Base-by-base conservation (phyloP, 345 rosid genomes). In the Clausena lansium region DNA sequence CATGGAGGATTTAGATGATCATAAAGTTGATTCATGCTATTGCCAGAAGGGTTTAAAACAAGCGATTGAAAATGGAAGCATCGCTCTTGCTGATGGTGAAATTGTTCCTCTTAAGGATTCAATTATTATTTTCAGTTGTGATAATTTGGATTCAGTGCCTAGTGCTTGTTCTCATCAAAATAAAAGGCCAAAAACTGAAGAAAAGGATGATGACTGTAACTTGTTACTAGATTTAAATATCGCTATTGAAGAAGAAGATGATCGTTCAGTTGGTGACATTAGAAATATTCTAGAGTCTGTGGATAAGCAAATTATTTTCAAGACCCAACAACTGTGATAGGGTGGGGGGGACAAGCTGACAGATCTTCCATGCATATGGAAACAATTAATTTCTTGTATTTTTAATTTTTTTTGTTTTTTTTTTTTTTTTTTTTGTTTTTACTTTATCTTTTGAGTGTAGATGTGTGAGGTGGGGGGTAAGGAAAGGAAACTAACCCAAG, bases 191-290 rank as follows among this genome's bases (percentile, higher is more conserved):
- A 83, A 81, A 73, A 55, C 25, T 19, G 41, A 82, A 70, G 85
- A 36, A 10, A 77, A 60, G 67, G 70, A 75, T 25, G 74, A 67
- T 5, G 65, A 76, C 54, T 45, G 35, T 28, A 70, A 63, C 30
- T 45, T 38, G n/a, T 79, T 85, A 24, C 82, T 91, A 10, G 96
- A 91, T 78, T 80, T 91, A 82, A 91, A 91, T 39, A 85, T 91
- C 64, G 81, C 91, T 85, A 79, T 88, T 77, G 82, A 83, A 66
- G 84, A 75, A 6, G 83, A 83, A 13, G 63, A 74, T 32, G 85
- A 81, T 14, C 14, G 70, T 71, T 74, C 78, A 38, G 57, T 11
- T 30, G 73, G 57, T 52, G 83, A 80, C 52, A 22, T 75, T 70
- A 82, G 83, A 45, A 45, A 45, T 25, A 76, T 91, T 60, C 30